Conservation (phyloP, 257 asterid genomes). For the Solanum paucissectum region DNA sequence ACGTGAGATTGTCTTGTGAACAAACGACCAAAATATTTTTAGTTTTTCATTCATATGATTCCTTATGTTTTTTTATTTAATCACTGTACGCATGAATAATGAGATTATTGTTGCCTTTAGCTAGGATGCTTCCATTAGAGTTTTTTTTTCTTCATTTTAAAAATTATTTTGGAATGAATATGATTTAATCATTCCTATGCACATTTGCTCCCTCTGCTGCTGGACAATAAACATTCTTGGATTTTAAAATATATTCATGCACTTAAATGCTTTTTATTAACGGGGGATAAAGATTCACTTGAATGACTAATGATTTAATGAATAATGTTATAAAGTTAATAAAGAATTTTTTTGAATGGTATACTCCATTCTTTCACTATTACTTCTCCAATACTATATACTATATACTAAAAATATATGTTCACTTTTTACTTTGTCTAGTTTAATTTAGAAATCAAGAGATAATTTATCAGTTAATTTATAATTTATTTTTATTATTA, state of each 20-base stretch:
- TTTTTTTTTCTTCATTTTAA: background rate
- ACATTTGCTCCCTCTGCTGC: background rate
- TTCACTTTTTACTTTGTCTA: background rate
- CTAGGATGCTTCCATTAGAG: background rate
- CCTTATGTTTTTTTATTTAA: background rate
- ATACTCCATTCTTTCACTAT: too few relatives aligned
- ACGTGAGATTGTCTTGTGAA: conserved; percentile 11
- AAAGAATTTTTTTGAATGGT: too few relatives aligned
- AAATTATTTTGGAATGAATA: background rate
- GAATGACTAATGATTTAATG: too few relatives aligned
- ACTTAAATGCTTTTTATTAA: background rate
- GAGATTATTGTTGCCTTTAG: background rate
- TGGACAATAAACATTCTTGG: background rate
- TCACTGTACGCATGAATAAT: background rate
- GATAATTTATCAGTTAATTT: too few relatives aligned
- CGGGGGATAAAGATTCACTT: too few relatives aligned
- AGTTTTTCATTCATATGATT: background rate
- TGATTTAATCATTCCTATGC: background rate
- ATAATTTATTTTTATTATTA: too few relatives aligned
- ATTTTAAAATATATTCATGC: background rate
- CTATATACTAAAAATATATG: too few relatives aligned
- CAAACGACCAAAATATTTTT: conserved; percentile 5
- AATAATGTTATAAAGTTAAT: too few relatives aligned
- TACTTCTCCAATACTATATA: too few relatives aligned
- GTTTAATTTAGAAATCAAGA: background rate